Base-by-base conservation (phyloP, 108 stramenopile species). In the Pseudonitzschia delicatissima region DNA sequence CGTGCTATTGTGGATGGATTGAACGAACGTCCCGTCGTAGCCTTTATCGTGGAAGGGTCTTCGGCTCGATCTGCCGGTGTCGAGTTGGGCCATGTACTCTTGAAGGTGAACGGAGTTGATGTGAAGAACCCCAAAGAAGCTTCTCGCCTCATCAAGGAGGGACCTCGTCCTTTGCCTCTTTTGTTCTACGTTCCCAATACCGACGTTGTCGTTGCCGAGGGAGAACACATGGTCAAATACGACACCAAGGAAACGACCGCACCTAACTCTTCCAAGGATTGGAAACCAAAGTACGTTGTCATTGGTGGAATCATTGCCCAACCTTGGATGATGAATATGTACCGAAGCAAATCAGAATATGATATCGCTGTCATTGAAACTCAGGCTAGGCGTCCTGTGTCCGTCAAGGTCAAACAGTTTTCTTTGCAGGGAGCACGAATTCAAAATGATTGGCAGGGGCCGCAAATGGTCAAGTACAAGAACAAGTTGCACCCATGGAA, bases 251-350 rank as follows among this genome's bases (percentile, higher is more conserved):
- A 94, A 66, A 91, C 88, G 15, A 80, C 77, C 5, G 90, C 93
- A 1, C 93, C 93, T 13, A 91, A 88, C 76, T 78, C 74, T 62
- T 87, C 88, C 45, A 90, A 89, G 79, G 90, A 91, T 66, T 94
- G 90, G 88, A 94, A 94, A 59, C 93, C 93, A 27, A 94, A 94
- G 72, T 94, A 94, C 71, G 79, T 86, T 23, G 93, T 94, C 26
- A 83, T 94, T 80, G 93, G 93, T 58, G 93, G 93, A 35, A 94
- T 94, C 52, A 94, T 94, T 76, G 93, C 93, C 28, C 93, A 91
- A 71, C 90, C 90, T 28, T 89, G 90, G 90, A 94, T 94, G 88
- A 91, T 94, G 73, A 94, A 91, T 68, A 94, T 94, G 93, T 94
- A 94, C 73, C 83, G 93, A 62, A 87, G 85, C 64, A 94, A 94